Percentiles rank a stretch among this genome's conserved stretches.
Evolutionary conservation across 2,329 filamentous ascomycete species (phyloP).

Genomic region (Penicillium sp.): DNA sequence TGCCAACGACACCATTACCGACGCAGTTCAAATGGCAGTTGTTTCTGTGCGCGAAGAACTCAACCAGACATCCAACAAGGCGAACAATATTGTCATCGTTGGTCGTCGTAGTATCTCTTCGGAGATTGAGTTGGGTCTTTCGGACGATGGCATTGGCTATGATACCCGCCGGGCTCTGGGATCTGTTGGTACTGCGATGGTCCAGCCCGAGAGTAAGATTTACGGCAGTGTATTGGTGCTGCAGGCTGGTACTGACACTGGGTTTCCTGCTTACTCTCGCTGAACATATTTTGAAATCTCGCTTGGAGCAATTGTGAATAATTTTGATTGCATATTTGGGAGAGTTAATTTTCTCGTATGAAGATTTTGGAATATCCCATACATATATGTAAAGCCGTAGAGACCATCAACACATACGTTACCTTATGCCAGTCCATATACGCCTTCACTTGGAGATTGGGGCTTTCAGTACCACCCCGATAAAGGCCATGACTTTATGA

Average conservation of each 20-base stretch:
- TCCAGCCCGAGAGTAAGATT: constrained; percentile 59
- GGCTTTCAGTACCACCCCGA: too few species aligned
- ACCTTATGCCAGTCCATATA: too few species aligned
- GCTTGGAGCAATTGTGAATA: background rate
- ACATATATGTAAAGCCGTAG: background rate
- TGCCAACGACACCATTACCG: constrained; percentile 46
- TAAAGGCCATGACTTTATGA: too few species aligned
- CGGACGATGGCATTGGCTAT: constrained; percentile 40
- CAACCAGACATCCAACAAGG: constrained; percentile 61
- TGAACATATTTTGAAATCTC: background rate
- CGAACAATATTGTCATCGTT: constrained; percentile 69
- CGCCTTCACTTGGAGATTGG: too few species aligned
- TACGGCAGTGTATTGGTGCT: constrained; percentile 69
- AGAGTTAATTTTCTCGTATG: background rate
- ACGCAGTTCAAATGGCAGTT: constrained; percentile 46
- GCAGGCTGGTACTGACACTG: constrained; percentile 52
- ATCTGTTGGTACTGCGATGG: constrained; percentile 40
- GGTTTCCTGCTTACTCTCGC: constrained; percentile 2
- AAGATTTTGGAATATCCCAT: background rate
- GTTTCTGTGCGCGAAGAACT: constrained; percentile 60
- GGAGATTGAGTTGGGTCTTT: constrained; percentile 11
- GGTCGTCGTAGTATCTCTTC: constrained; percentile 50
- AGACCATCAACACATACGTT: too few species aligned
- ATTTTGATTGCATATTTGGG: background rate
- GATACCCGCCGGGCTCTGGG: constrained; percentile 36